Evolutionary conservation across 441 rosid genomes (phyloP), one percentile per base, ranked within the genome.

Genomic region (Erodium trifolium): DNA sequence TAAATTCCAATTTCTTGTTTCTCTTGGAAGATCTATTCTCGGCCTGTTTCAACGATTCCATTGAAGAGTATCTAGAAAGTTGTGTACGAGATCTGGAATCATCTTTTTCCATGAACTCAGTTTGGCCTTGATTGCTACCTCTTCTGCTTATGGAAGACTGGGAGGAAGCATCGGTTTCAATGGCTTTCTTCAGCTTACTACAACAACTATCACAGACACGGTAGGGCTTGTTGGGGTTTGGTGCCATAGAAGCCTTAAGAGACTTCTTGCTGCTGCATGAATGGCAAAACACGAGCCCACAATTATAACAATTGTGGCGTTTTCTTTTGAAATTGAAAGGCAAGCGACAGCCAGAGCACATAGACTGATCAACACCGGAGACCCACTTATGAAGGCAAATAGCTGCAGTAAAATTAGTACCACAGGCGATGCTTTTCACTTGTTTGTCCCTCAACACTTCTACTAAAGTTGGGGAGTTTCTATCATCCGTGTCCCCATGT

Each of bases 321-420:
- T 93, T 93, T 75, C 99, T 84, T 78, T 86, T 89, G 80, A 91
- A 93, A 85, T 80, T 93, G 78, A 93, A 91, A 45, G 88, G 93
- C 70, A 83, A 82, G 63, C 91, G 95, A 74, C 99, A 93, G 68
- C 99, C 99, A 75, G 99, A 93, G 75, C 99, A 93, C 95, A 89
- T 89, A 45, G 97, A 93, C 79, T 89, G 97, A 78, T 93, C 99
- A 79, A 89, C 78, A 69, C 96, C 95, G 18, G 96, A 91, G 70
- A 87, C 92, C 93, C 93, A 87, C 75, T 90, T 91, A 67, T 93
- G 99, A 69, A 91, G 93, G 83, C 99, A 91, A 75, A 93, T 93
- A 76, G 87, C 95, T 68, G 95, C 86, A 12, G 97, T 88, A 75
- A 89, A 93, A 81, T 85, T 88, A 70, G 88, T 81, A 68, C 97